Evolutionary conservation across 306 rosid species (phyloP), one percentile per base, ranked within the genome.

Genomic region (Pterocarpus santalinus): DNA sequence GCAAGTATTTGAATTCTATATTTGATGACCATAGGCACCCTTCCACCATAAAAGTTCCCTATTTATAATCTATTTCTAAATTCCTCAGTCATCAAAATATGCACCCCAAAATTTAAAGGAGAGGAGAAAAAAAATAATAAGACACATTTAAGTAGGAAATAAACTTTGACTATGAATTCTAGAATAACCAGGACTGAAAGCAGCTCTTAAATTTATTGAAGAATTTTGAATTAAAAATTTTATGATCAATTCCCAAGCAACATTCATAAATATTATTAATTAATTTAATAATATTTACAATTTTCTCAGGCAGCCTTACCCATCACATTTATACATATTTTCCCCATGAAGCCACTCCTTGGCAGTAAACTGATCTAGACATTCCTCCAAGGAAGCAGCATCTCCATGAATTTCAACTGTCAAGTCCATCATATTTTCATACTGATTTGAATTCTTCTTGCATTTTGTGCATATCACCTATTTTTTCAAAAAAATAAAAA

Each of bases 331-430:
- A 85, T 95, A 95, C 98, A 80, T 91, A 85, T 95, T 95, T 14
- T 95, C 99, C 14, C 98, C 99, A 60, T 95, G 90, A 84, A 96
- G 98, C 77, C 90, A 86, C 86, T 96, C 99, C 83, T 82, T 83
- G 81, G 36, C 90, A n/a, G 99, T 96, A 82, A 93, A 96, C 82
- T 93, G 99, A 73, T 92, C 91, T 43, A 96, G 94, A 87, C 99
- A 96, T 88, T 93, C 97, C 88, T 93, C 98, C 83, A 96, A 85
- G 58, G 97, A 96, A 72, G 87, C 86, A 80, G 97, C 98, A 82
- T 93, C 97, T 71, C 99, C 99, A 39, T 96, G 98, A 82, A 96
- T 96, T 81, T 96, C 99, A 75, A 96, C 99, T 17, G 98, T 92
- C 85, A 96, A 88, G 89, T 96, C 99, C 99, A 96, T 91, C 99